phyloP scores from a whole-genome alignment of 805 yeast species.

The Schwanniomyces sp. region DNA sequence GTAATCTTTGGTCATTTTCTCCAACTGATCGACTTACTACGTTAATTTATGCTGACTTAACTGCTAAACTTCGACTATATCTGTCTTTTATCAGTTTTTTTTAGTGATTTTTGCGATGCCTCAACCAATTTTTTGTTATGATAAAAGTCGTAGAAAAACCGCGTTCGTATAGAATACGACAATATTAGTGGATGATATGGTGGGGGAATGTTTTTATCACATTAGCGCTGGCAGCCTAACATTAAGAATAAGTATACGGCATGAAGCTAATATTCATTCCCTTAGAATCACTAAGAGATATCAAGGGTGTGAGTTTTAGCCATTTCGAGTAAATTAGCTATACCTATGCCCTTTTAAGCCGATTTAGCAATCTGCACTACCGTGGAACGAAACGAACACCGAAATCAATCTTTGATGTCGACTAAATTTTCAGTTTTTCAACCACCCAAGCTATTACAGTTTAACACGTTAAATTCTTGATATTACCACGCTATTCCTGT shows the following conservation, averaged over 20 bases:
- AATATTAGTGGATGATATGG: not conserved
- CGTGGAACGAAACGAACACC: not conserved
- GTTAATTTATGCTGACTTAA: not conserved
- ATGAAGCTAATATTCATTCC: too few species aligned
- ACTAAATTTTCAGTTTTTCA: not conserved
- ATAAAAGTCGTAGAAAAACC: not conserved
- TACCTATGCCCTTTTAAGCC: not conserved
- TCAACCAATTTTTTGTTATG: not conserved
- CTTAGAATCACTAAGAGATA: too few species aligned
- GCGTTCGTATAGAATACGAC: not conserved
- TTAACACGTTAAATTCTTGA: not conserved
- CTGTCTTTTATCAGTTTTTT: not conserved
- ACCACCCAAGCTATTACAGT: not conserved
- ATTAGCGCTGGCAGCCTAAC: too few species aligned
- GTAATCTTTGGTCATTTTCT: conserved; percentile 24
- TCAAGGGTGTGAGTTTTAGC: too few species aligned
- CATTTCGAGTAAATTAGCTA: too few species aligned
- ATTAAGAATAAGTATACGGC: too few species aligned
- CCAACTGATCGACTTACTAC: not conserved
- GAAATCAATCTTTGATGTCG: not conserved
- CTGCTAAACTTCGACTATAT: not conserved
- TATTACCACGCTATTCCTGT: not conserved
- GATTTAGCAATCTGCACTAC: not conserved
- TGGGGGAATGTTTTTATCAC: not conserved
- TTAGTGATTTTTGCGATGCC: not conserved